Evolutionary conservation across 192 early-diverging fungal genomes (phyloP).

Genomic region (Coemansia sp.): DNA sequence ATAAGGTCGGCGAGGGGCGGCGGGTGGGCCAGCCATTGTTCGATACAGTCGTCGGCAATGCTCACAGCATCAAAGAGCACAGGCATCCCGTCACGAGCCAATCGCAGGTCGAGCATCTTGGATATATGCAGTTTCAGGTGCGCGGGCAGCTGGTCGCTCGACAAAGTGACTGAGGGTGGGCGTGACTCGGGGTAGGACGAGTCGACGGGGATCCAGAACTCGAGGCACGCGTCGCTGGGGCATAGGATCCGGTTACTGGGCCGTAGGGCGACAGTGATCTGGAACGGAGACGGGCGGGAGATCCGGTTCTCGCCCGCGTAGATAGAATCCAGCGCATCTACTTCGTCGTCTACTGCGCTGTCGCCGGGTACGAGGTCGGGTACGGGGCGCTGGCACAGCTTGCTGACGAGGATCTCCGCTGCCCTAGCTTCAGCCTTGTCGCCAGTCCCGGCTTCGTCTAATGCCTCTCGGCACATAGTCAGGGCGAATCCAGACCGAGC

Average conservation of each 20-base stretch:
- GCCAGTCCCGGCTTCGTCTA: background rate
- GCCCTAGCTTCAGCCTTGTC: constrained; percentile 20
- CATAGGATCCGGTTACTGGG: background rate
- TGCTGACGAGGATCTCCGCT: constrained; percentile 8
- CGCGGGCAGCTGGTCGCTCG: constrained; percentile 66
- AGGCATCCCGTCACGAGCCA: constrained; percentile 33
- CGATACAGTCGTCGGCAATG: constrained; percentile 57
- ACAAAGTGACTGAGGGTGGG: constrained; percentile 63
- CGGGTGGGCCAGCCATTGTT: constrained; percentile 30
- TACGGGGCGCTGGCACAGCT: constrained; percentile 7
- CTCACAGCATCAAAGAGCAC: constrained; percentile 64
- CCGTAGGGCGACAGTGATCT: constrained; percentile 24
- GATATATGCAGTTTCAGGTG: constrained; percentile 68
- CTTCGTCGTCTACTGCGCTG: constrained; percentile 26
- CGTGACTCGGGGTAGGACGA: constrained; percentile 68
- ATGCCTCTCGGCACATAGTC: background rate
- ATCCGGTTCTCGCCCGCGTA: constrained; percentile 29
- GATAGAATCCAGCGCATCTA: constrained; percentile 29
- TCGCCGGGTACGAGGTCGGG: background rate
- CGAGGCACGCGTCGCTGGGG: constrained; percentile 49
- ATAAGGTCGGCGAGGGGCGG: constrained; percentile 33
- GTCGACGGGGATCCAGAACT: constrained; percentile 63
- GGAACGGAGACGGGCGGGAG: background rate
- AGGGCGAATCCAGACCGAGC: constrained; percentile 34
- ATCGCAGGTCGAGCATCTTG: constrained; percentile 40